A percentile compares a stretch with the other conserved stretches of the same genome.
Conservation (phyloP, 768 basidiomycete species). For the Glaciozyma martinii region DNA sequence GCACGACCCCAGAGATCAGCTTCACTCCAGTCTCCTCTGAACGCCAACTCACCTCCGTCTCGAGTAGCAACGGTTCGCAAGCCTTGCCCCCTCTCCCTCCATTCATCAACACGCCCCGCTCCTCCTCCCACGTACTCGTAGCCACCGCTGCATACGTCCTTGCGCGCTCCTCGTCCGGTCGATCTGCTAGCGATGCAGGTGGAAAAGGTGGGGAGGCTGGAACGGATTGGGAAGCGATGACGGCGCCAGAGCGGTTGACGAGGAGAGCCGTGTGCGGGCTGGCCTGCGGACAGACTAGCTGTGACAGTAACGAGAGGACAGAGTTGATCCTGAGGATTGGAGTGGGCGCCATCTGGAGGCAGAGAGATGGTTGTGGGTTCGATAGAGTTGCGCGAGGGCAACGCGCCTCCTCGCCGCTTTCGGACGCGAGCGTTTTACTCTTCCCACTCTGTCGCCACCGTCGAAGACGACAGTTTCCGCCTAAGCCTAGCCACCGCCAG, state of each 20-base stretch:
- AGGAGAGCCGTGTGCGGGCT: conserved; percentile 24
- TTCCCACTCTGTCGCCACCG: neutral
- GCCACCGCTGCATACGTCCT: conserved; percentile 24
- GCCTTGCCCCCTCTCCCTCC: neutral
- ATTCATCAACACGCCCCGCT: neutral
- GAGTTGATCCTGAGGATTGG: conserved; percentile 1
- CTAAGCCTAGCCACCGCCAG: neutral
- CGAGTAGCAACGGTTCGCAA: conserved; percentile 17
- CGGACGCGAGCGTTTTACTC: neutral
- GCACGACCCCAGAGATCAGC: neutral
- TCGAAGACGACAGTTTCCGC: neutral
- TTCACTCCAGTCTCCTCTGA: neutral
- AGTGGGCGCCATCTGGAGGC: too few species aligned
- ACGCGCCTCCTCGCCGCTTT: neutral
- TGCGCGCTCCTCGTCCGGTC: conserved; percentile 11
- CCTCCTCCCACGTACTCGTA: conserved; percentile 11
- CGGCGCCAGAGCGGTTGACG: conserved; percentile 1
- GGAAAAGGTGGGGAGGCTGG: conserved; percentile 3
- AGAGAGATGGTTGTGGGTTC: neutral
- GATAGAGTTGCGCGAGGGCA: too few species aligned
- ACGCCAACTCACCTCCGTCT: conserved; percentile 9
- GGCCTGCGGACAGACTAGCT: neutral
- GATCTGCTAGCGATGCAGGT: neutral
- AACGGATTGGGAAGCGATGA: conserved; percentile 9
- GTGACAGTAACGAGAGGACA: conserved; percentile 4